Evolutionary conservation across 805 yeast species (phyloP), one percentile per base, ranked within the genome.

Genomic region (Hyphopichia homilentoma): DNA sequence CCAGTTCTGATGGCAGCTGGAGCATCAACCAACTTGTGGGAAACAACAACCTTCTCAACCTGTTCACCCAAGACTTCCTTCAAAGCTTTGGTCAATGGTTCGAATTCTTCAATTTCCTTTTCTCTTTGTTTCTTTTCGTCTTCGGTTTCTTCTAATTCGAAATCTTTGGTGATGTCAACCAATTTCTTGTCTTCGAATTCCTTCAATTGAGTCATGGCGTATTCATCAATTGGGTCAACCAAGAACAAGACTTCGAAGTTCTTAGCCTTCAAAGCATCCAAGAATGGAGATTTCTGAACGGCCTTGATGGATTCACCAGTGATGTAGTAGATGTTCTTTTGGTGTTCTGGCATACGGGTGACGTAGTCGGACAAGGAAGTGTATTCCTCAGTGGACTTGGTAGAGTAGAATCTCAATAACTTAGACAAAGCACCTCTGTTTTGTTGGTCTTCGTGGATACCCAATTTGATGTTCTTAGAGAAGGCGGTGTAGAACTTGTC

Each of bases 1-100:
- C 97, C 97, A 52, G 98, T 93, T 81, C 98, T 88, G 66, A 93
- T 93, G 54, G 98, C 98, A 67, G 98, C 98, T 68, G 99, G 99
- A 38, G 97, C 89, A 61, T 89, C 97, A 55, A 89, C 87, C 61
- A 93, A 80, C 73, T 87, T 88, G 75, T 90, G 94, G 47, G 97
- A 88, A 47, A 93, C 96, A 62, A 89, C 88, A 70, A 94, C 98
- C 79, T 93, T 93, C 78, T 93, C 99, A 57, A 93, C 97, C 74
- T 86, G 90, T 57, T 93, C 98, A 62, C 97, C 98, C 57, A 93
- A 81, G 61, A 93, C 75, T 65, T 89, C 97, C 81, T 93, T 93
- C 72, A 93, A 78, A 52, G 96, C 90, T 70, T 82, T 85, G 61
- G 97, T 85, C 64, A 93, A 83, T 54, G 84, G 80, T 79, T 93